phyloP scores from a whole-genome alignment of 371 early-diverging fungal genomes.

The Batkoa obscura region DNA sequence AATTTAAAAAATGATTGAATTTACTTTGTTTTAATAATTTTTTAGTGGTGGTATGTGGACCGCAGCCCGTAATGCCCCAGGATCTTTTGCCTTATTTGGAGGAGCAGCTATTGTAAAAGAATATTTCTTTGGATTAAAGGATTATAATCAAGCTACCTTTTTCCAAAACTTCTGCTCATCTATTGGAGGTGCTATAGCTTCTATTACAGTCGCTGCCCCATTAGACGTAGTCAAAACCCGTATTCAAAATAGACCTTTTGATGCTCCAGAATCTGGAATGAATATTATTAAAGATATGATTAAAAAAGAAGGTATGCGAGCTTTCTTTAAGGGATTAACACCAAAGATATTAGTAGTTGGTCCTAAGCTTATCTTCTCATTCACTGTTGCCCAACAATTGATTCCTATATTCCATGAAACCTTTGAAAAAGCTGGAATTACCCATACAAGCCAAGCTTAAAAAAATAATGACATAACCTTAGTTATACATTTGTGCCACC shows the following conservation, averaged over 20 bases:
- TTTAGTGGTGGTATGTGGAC: conserved; percentile 87
- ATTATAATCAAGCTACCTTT: conserved; percentile 88
- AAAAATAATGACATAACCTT: neutral
- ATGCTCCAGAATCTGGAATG: conserved; percentile 70
- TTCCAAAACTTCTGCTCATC: conserved; percentile 92
- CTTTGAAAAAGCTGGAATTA: conserved; percentile 20
- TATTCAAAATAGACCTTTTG: conserved; percentile 83
- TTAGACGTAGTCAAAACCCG: conserved; percentile 95
- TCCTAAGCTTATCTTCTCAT: conserved; percentile 93
- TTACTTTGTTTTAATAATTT: neutral
- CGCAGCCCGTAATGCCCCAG: conserved; percentile 94
- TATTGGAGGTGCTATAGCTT: conserved; percentile 88
- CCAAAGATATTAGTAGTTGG: conserved; percentile 92
- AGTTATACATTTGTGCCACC: neutral
- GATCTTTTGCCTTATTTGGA: conserved; percentile 93
- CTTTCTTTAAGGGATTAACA: conserved; percentile 94
- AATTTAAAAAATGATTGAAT: conserved; percentile 6
- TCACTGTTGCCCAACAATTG: conserved; percentile 88
- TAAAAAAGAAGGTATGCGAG: conserved; percentile 74
- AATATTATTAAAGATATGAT: conserved; percentile 72
- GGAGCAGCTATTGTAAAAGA: conserved; percentile 91
- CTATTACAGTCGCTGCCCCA: conserved; percentile 87
- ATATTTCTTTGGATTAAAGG: conserved; percentile 62
- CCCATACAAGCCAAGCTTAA: conserved; percentile 16
- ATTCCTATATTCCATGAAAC: conserved; percentile 60